These are phyloP conservation scores for Neurospora cerealis DNA, from an alignment of 495 filamentous ascomycete genomes.

Conservation along the genomic window DNA sequence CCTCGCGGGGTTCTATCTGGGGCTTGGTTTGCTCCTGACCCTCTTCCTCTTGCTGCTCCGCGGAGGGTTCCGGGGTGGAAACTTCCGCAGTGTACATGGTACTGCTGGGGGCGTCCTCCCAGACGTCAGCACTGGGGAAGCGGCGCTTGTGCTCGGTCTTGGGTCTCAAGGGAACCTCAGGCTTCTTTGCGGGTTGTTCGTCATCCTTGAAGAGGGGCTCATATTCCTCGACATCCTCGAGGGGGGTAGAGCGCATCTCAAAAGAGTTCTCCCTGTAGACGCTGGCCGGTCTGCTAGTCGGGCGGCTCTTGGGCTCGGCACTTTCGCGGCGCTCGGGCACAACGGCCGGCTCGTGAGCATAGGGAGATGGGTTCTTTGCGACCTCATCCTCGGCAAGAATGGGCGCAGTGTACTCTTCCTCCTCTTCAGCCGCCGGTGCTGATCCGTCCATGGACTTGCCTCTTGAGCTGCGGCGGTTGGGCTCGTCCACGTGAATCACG, in stretches of 20 bases:
- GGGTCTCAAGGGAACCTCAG: constrained; percentile 34
- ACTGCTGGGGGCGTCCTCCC: constrained; percentile 93
- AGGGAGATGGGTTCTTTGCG: constrained; percentile 55
- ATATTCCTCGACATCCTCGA: constrained; percentile 89
- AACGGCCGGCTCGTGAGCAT: constrained; percentile 53
- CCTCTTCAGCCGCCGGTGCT: constrained; percentile 24
- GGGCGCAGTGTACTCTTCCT: constrained; percentile 49
- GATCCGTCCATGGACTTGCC: constrained; percentile 45
- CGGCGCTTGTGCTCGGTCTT: constrained; percentile 57
- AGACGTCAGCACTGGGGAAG: constrained; percentile 91
- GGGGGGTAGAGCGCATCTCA: constrained; percentile 52
- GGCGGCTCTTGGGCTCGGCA: constrained; percentile 50
- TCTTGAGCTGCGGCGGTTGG: constrained; percentile 51
- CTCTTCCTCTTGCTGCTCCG: constrained; percentile 46
- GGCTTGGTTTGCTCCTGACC: constrained; percentile 20
- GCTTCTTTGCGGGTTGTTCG: constrained; percentile 40
- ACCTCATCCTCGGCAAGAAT: constrained; percentile 92
- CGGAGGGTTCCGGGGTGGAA: constrained; percentile 59
- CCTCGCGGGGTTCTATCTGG: constrained; percentile 20
- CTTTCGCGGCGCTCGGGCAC: constrained; percentile 55
- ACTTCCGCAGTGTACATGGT: constrained; percentile 77
- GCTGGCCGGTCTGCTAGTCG: constrained; percentile 62
- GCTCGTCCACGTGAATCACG: constrained; percentile 69
- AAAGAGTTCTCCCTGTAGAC: constrained; percentile 29
- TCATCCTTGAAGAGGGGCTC: constrained; percentile 92